phyloP scores from a whole-genome alignment of 2,329 filamentous ascomycete species.

The Zalaria obscura region DNA sequence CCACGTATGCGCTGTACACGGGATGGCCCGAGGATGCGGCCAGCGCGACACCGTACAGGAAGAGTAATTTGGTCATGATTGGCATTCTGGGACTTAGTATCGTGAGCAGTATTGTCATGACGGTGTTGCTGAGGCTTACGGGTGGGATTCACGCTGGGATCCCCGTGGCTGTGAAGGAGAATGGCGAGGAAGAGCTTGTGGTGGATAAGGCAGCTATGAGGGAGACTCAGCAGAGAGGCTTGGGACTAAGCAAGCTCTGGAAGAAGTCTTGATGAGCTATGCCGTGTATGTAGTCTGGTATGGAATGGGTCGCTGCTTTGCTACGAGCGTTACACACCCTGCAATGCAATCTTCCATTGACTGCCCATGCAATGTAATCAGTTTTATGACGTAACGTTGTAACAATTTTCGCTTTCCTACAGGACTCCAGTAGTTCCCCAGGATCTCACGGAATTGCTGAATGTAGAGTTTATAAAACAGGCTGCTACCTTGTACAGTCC shows the following conservation, averaged over 20 bases:
- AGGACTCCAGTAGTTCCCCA: no score
- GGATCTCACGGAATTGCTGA: no score
- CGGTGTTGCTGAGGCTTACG: conserved; percentile 39
- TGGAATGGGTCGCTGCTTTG: no score
- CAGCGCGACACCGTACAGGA: conserved; percentile 58
- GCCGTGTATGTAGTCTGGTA: no score
- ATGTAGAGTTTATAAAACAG: no score
- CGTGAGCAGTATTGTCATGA: conserved; percentile 55
- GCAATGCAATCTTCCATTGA: no score
- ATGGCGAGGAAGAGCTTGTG: conserved; percentile 9
- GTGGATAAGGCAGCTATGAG: conserved; percentile 26
- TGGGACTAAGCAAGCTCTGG: conserved; percentile 9
- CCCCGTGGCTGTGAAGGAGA: conserved; percentile 15
- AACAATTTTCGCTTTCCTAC: no score
- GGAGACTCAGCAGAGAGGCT: conserved; percentile 25
- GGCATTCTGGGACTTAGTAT: conserved; percentile 73
- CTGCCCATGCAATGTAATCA: no score
- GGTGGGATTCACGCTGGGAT: background rate
- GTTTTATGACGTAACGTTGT: no score
- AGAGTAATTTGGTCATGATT: conserved; percentile 79
- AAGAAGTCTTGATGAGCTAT: no score
- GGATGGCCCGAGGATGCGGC: conserved; percentile 66
- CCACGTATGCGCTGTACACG: conserved; percentile 78
- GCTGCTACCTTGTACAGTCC: no score
- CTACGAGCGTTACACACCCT: no score